Evolutionary conservation across 495 filamentous ascomycete species (phyloP).

Genomic region (Xylaria bambusicola): DNA sequence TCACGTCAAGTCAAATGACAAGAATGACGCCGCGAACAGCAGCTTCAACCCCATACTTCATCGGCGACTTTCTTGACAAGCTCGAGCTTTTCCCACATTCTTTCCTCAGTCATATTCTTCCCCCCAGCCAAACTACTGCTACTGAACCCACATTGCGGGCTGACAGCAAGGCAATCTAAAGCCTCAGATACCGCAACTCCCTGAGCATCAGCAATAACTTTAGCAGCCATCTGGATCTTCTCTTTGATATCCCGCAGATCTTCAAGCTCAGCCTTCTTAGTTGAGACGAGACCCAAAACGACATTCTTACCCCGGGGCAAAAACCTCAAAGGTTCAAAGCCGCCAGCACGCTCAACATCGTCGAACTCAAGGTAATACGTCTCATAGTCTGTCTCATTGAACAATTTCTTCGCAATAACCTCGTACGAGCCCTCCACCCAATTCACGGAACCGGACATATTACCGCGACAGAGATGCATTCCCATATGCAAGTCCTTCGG

Average conservation of each 20-base stretch:
- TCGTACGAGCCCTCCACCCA: constrained; percentile 82
- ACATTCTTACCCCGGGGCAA: constrained; percentile 73
- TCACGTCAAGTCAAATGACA: too few relatives aligned
- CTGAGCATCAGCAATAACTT: constrained; percentile 66
- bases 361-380: constrained; percentile 84
- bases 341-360: constrained; percentile 72
- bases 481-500: constrained; percentile 69
- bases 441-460: constrained; percentile 73
- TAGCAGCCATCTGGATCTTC: constrained; percentile 64
- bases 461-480: constrained; percentile 77
- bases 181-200: constrained; percentile 62
- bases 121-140: constrained; percentile 67
- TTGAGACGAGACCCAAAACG: constrained; percentile 74
- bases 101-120: constrained; percentile 62
- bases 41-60: constrained; percentile 60
- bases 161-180: constrained; percentile 65
- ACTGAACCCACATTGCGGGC: constrained; percentile 80
- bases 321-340: constrained; percentile 75
- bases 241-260: constrained; percentile 69
- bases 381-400: constrained; percentile 71
- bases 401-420: constrained; percentile 74
- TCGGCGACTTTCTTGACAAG: constrained; percentile 67
- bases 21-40: too few relatives aligned
- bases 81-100: constrained; percentile 68
- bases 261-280: constrained; percentile 72